Evolutionary conservation across 139 green algal genomes (phyloP).

Genomic region (Mesotaenium endlicherianum): DNA sequence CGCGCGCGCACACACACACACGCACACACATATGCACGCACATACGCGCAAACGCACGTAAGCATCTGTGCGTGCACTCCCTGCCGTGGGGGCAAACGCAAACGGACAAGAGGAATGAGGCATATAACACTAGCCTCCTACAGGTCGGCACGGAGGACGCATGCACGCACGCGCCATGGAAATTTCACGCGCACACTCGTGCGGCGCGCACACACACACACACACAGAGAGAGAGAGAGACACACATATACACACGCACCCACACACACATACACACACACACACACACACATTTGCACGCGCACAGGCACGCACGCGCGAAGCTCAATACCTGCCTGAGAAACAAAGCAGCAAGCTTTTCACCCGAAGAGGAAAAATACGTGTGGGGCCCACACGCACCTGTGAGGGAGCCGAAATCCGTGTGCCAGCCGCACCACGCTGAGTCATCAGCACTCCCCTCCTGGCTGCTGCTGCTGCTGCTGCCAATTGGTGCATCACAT

Average conservation of each 20-base stretch:
- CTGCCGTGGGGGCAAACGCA: too few relatives aligned
- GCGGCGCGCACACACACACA: background rate
- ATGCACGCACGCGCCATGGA: background rate
- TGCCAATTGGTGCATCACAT: too few relatives aligned
- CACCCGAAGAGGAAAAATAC: background rate
- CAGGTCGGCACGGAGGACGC: background rate
- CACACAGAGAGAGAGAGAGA: too few relatives aligned
- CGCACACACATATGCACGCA: too few relatives aligned
- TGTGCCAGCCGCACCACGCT: slow-evolving; percentile 53
- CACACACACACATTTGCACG: too few relatives aligned
- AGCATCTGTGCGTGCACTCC: too few relatives aligned
- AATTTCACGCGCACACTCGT: background rate
- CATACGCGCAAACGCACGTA: too few relatives aligned
- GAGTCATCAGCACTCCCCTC: slow-evolving; percentile 1
- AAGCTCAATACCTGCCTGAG: background rate
- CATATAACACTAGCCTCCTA: background rate
- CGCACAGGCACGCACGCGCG: too few relatives aligned
- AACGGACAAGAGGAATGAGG: background rate
- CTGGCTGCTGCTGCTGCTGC: too few relatives aligned
- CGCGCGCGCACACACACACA: too few relatives aligned
- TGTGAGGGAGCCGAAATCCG: slow-evolving; percentile 49
- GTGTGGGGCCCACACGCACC: slow-evolving; percentile 4
- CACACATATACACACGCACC: too few relatives aligned
- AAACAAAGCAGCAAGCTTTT: background rate
- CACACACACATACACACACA: too few relatives aligned